phyloP scores from a whole-genome alignment of 1,284 basidiomycete species.

The Earliella scabrosa region DNA sequence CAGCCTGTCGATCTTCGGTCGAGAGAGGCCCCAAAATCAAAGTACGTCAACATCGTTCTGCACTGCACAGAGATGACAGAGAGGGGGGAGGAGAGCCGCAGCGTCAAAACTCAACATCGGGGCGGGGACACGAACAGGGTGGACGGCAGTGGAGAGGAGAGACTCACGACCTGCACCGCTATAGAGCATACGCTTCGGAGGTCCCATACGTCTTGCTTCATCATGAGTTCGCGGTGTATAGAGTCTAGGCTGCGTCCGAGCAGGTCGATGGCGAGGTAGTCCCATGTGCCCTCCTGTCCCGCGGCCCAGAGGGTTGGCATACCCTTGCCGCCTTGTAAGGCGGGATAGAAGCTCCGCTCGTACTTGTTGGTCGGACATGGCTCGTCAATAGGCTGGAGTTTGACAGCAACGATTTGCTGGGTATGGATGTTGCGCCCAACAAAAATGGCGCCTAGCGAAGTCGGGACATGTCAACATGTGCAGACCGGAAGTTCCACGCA shows the following conservation, averaged over 20 bases:
- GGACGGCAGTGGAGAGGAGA: not conserved
- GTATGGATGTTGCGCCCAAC: conserved; percentile 60
- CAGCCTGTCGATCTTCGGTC: conserved; percentile 61
- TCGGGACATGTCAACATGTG: not conserved
- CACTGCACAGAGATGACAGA: not conserved
- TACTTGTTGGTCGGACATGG: conserved; percentile 77
- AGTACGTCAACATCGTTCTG: conserved; percentile 11
- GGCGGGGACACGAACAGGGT: not conserved
- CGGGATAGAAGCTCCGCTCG: conserved; percentile 70
- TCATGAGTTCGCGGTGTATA: conserved; percentile 50
- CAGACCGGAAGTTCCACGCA: not conserved
- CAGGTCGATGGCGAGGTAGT: conserved; percentile 76
- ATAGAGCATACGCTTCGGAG: conserved; percentile 71
- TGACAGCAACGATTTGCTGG: conserved; percentile 65
- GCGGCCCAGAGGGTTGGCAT: conserved; percentile 71
- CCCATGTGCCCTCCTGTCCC: conserved; percentile 64
- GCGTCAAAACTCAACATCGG: conserved; percentile 7
- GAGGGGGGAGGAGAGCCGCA: not conserved
- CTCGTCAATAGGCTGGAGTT: conserved; percentile 67
- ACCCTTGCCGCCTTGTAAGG: conserved; percentile 70
- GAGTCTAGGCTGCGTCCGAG: conserved; percentile 71
- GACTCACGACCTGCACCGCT: conserved; percentile 72
- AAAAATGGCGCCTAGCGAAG: conserved; percentile 69
- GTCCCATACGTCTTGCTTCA: conserved; percentile 61
- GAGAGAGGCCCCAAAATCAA: not conserved